Base-by-base conservation (phyloP, 2,329 filamentous ascomycete species). In the Ampelomyces quisqualis region DNA sequence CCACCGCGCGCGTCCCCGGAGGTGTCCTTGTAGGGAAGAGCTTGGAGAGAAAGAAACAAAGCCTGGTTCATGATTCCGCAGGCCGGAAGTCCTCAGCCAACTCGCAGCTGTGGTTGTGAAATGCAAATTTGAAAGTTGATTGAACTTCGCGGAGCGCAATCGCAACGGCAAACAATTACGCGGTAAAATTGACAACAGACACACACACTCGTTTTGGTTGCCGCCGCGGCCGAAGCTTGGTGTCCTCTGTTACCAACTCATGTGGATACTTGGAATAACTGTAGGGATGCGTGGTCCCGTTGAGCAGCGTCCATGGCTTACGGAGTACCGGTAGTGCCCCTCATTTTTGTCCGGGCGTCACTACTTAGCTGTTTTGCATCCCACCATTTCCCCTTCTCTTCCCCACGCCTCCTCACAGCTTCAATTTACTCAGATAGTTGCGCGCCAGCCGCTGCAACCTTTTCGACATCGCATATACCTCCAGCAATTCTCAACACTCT, bases 341-440 rank as follows among this genome's bases (percentile, higher is more conserved):
- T 49, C 57, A 57, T 55, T 56, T 60, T 60, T 56, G 60, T 57
- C 56, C 58, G 58, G 55, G 57, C 62, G 49, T 49, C 22, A 31
- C 5, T 54, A 59, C 61, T 67, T 65, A 65, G 63, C 60, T 56
- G 41, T 54, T 47, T 40, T 45, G 53, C 31, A 52, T 47, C 55
- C 62, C 62, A 54, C 51, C 43, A 43, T 40, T 24, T 38, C 51
- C 47, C 47, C 49, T 53, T 51, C 38, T 47, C 48, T 51, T 43
- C 41, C 49, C 53, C 22, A 24, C 21, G 44, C 49, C 53, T 44
- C 40, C 29, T 21, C 36, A 38, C 38, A 47, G 45, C 47, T 39
- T 43, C 54, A 55, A 62, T 57, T 31, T 54, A 38, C 49, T 54
- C 39, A 55, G 40, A 40, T 30, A 41, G 53, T 58, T 63, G 59